Base-by-base conservation (phyloP, 331 rosid genomes). In the Pyrus hybrid region DNA sequence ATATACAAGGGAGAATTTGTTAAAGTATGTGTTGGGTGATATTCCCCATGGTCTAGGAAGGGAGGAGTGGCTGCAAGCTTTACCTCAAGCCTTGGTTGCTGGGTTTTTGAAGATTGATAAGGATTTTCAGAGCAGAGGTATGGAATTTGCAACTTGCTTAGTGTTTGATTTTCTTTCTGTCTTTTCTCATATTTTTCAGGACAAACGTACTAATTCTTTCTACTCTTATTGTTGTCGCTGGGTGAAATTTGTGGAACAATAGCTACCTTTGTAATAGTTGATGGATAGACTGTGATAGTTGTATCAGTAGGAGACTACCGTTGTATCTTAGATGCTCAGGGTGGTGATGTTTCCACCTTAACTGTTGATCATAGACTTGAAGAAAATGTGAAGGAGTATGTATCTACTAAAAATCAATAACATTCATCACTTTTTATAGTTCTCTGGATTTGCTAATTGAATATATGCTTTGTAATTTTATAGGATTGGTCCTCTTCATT, bases 221-320 rank as follows among this genome's bases (percentile, higher is more conserved):
- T 64, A 45, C 63, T 43, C n/a, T 60, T 76, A 2, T 53, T 54
- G 56, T 37, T 56, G 70, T 84, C 68, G 86, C 4, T 79, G 91
- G 99, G 99, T 30, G 99, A 94, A 85, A 94, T 96, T 58, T 94
- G 97, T 57, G 99, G 99, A 80, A 94, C 99, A 49, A 94, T 97
- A 32, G 97, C 92, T 45, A 94, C 99, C 8, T 88, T 91, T n/a
- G n/a, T n/a, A n/a, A n/a, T n/a, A n/a, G n/a, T n/a, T n/a, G n/a
- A n/a, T n/a, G n/a, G n/a, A n/a, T 82, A 97, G 99, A 91, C 99
- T 16, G 96, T 94, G 79, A 94, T 97, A 5, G 99, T 94, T 56
- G 99, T 97, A 41, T 94, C 97, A 1, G 97, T 94, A 75, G 99
- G 99, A 71, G 99, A 94, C 70, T 94, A 97, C 22, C 97, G 99